These are phyloP conservation scores for Penicillium riverlandense DNA, from an alignment of 495 filamentous ascomycete genomes.

Conservation along the genomic window DNA sequence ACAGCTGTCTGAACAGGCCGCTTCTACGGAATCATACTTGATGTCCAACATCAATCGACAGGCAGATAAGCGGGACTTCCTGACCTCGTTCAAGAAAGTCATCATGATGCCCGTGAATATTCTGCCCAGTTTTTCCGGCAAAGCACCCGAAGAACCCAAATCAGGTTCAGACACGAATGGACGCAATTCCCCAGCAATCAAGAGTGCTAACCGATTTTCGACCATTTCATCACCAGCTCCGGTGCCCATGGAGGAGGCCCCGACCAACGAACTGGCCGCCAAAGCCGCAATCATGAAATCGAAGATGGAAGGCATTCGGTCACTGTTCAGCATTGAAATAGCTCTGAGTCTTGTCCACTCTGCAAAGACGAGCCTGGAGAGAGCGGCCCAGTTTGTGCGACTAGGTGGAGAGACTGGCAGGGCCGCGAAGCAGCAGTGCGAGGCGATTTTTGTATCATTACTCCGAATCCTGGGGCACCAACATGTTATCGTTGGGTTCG, in stretches of 20 bases:
- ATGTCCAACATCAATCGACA: constrained; percentile 93
- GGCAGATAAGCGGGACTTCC: constrained; percentile 91
- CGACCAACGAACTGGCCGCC: constrained; percentile 86
- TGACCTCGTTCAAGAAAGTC: constrained; percentile 96
- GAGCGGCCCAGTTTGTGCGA: constrained; percentile 72
- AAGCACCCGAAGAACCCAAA: constrained; percentile 30
- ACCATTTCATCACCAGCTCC: constrained; percentile 42
- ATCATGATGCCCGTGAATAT: constrained; percentile 98
- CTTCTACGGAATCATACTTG: constrained; percentile 83
- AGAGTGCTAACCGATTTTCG: constrained; percentile 46
- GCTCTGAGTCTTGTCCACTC: constrained; percentile 81
- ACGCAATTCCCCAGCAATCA: constrained; percentile 26
- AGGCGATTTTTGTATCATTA: constrained; percentile 77
- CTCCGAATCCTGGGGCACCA: constrained; percentile 73
- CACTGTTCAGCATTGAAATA: constrained; percentile 93
- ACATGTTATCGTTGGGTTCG: constrained; percentile 89
- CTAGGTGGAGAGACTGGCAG: constrained; percentile 71
- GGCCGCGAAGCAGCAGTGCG: constrained; percentile 85
- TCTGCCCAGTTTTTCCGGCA: constrained; percentile 59
- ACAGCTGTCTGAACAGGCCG: constrained; percentile 84
- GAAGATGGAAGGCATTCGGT: constrained; percentile 83
- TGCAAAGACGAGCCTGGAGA: constrained; percentile 85
- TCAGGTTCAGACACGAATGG: constrained; percentile 25
- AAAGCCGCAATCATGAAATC: constrained; percentile 97
- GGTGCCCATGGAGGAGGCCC: constrained; percentile 52